Percentiles rank a stretch among this genome's conserved stretches.
Conservation (phyloP, 371 early-diverging fungal species). For the Apophysomyces ossiformis region DNA sequence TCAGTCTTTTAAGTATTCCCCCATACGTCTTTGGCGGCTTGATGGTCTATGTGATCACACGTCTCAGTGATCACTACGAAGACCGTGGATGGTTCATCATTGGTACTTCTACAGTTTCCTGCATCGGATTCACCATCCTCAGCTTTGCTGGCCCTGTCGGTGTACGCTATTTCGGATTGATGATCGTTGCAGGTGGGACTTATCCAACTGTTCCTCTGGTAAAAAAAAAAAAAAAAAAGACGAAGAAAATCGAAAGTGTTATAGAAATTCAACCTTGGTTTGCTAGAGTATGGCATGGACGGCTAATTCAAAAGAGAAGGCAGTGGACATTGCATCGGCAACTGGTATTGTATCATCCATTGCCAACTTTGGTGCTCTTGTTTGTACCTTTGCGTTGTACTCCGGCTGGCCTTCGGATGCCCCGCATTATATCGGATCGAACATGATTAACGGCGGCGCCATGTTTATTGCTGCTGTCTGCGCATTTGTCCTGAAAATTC, state of each 20-base stretch:
- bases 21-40: conserved; percentile 53
- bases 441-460: conserved; percentile 53
- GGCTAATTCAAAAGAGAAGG: conserved; percentile 50
- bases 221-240: conserved; percentile 12
- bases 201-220: conserved; percentile 57
- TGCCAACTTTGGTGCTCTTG: conserved; percentile 52
- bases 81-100: conserved; percentile 53
- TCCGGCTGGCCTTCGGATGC: conserved; percentile 55
- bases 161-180: conserved; percentile 50
- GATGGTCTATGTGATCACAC: conserved; percentile 44
- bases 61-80: conserved; percentile 37
- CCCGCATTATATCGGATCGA: conserved; percentile 53
- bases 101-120: conserved; percentile 37
- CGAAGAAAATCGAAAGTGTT: too few relatives aligned
- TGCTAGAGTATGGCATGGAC: conserved; percentile 56
- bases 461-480: conserved; percentile 50
- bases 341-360: conserved; percentile 55
- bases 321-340: conserved; percentile 47
- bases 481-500: conserved; percentile 36
- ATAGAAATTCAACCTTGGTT: too few relatives aligned
- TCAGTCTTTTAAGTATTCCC: conserved; percentile 54
- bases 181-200: conserved; percentile 53
- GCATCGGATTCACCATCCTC: conserved; percentile 45
- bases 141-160: conserved; percentile 44
- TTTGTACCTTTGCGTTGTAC: conserved; percentile 54